A percentile compares a stretch with the other conserved stretches of the same genome.
Evolutionary conservation across 2,329 filamentous ascomycete species (phyloP).

Genomic region (Pseudocercospora pini-densiflorae): DNA sequence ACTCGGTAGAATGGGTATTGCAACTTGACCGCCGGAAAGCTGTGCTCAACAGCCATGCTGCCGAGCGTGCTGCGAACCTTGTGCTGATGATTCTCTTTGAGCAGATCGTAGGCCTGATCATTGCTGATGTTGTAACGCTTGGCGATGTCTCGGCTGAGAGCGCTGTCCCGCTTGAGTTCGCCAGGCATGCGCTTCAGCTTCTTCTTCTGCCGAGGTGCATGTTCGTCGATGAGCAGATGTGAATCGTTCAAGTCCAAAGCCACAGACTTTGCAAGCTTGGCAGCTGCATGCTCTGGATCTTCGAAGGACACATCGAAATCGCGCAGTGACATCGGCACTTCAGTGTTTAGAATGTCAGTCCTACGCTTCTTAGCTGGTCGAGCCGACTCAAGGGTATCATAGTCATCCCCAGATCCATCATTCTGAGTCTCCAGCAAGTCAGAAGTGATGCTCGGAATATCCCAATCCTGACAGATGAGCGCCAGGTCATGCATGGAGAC

Average conservation of each 20-base stretch:
- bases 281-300: slow-evolving; percentile 75
- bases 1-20: slow-evolving; percentile 97
- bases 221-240: slow-evolving; percentile 79
- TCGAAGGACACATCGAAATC: slow-evolving; percentile 63
- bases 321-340: slow-evolving; percentile 26
- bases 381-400: slow-evolving; percentile 39
- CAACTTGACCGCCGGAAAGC: slow-evolving; percentile 85
- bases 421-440: slow-evolving; percentile 38
- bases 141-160: slow-evolving; percentile 72
- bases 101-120: slow-evolving; percentile 90
- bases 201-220: slow-evolving; percentile 67
- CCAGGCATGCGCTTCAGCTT: slow-evolving; percentile 48
- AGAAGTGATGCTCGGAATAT: slow-evolving; percentile 62
- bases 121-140: slow-evolving; percentile 95
- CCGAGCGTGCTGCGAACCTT: slow-evolving; percentile 93
- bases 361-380: slow-evolving; percentile 70
- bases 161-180: slow-evolving; percentile 69
- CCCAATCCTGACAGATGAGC: slow-evolving; percentile 86
- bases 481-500: slow-evolving; percentile 80
- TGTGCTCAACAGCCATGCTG: slow-evolving; percentile 92
- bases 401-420: slow-evolving; percentile 34
- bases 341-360: slow-evolving; percentile 39
- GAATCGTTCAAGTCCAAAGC: slow-evolving; percentile 88
- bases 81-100: slow-evolving; percentile 96
- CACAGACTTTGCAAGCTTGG: slow-evolving; percentile 76